These are phyloP conservation scores for Curvularia lunata DNA, from an alignment of 2,329 filamentous ascomycete species.

Conservation along the genomic window DNA sequence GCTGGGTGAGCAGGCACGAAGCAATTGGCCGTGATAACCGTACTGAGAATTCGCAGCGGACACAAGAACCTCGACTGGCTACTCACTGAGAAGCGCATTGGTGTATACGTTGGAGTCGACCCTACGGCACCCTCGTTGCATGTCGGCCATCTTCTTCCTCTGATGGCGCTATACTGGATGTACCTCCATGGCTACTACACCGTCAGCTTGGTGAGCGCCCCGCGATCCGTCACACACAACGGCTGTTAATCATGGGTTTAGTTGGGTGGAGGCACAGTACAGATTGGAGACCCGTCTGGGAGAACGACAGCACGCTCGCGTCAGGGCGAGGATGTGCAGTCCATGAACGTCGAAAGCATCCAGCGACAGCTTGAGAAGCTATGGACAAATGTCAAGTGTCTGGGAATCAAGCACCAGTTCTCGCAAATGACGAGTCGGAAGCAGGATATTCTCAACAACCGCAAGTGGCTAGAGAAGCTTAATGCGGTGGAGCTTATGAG, in stretches of 20 bases:
- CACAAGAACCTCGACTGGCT: slow-evolving; percentile 66
- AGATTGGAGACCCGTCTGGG: slow-evolving; percentile 79
- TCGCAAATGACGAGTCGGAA: slow-evolving; percentile 68
- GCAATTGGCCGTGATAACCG: slow-evolving; percentile 8
- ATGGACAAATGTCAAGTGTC: slow-evolving; percentile 73
- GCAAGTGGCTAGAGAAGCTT: slow-evolving; percentile 77
- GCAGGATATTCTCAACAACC: slow-evolving; percentile 78
- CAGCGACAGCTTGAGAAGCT: slow-evolving; percentile 73
- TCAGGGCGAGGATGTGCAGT: slow-evolving; percentile 59
- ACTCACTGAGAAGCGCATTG: slow-evolving; percentile 70
- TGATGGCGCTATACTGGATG: slow-evolving; percentile 87
- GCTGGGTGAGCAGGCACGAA: slow-evolving; percentile 65
- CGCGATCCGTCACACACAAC: slow-evolving; percentile 12
- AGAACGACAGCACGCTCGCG: slow-evolving; percentile 67
- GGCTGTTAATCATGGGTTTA: slow-evolving; percentile 37
- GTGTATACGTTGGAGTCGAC: slow-evolving; percentile 81
- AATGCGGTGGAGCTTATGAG: slow-evolving; percentile 76
- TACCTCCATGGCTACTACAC: slow-evolving; percentile 76
- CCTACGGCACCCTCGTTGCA: slow-evolving; percentile 81
- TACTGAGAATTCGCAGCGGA: slow-evolving; percentile 40
- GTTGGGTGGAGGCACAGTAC: slow-evolving; percentile 76
- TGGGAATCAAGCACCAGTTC: slow-evolving; percentile 71
- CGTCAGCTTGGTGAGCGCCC: slow-evolving; percentile 62
- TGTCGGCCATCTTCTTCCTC: slow-evolving; percentile 77
- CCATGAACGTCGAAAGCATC: slow-evolving; percentile 71